A percentile compares a stretch with the other conserved stretches of the same genome.
These are phyloP conservation scores for Anthracocystis walkeri DNA, from an alignment of 1,284 basidiomycete species.

Conservation along the genomic window DNA sequence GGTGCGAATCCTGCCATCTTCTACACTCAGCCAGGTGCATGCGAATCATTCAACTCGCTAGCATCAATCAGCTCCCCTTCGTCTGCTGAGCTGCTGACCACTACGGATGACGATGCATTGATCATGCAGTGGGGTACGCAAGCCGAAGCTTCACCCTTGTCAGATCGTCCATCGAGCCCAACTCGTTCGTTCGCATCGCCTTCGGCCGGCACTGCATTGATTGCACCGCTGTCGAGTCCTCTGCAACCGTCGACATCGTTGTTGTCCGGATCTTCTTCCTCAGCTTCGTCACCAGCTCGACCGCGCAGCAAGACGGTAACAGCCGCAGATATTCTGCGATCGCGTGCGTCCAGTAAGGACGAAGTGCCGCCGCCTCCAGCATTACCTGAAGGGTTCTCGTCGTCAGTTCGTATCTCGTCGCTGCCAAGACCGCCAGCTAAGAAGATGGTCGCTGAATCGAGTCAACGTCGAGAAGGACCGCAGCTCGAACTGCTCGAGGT, in stretches of 20 bases:
- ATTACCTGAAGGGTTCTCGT: constrained; percentile 8
- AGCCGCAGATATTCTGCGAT: constrained; percentile 26
- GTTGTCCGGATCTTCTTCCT: constrained; percentile 4
- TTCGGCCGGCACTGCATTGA: neutral
- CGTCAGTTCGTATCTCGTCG: constrained; percentile 18
- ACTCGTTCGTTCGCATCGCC: neutral
- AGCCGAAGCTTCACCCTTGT: constrained; percentile 16
- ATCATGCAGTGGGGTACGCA: constrained; percentile 44
- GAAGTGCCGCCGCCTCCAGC: neutral
- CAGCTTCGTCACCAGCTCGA: constrained; percentile 15
- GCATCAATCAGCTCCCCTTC: constrained; percentile 24
- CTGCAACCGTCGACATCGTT: constrained; percentile 7
- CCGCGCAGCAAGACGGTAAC: constrained; percentile 40
- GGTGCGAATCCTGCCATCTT: constrained; percentile 19
- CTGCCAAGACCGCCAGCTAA: constrained; percentile 6
- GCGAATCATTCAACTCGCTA: constrained; percentile 32
- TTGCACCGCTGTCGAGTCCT: constrained; percentile 23
- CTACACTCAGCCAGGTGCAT: constrained; percentile 27
- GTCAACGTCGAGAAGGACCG: constrained; percentile 31
- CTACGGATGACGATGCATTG: constrained; percentile 19
- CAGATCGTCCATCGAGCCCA: neutral
- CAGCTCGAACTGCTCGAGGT: constrained; percentile 25
- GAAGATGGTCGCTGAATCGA: constrained; percentile 30
- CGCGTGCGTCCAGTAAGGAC: constrained; percentile 4
- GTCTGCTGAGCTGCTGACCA: constrained; percentile 16